Evolutionary conservation across 495 filamentous ascomycete species (phyloP).

Genomic region (Penicillium canescens): DNA sequence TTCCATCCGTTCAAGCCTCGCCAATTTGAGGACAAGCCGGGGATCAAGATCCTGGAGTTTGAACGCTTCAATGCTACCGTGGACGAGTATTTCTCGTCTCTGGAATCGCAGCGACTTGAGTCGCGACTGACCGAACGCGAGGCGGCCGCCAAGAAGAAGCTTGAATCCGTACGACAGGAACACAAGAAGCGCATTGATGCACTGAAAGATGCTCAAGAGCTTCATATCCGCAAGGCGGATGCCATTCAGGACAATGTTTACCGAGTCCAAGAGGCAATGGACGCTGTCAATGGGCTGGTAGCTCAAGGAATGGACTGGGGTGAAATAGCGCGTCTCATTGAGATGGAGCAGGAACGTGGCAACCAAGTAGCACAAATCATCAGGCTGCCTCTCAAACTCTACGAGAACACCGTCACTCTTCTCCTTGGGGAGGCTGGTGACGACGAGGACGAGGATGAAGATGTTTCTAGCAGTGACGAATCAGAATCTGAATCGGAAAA

Average conservation of each 20-base stretch:
- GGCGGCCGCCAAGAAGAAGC: slow-evolving; percentile 73
- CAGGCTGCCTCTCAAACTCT: slow-evolving; percentile 81
- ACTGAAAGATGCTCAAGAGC: slow-evolving; percentile 71
- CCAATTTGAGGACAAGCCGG: slow-evolving; percentile 72
- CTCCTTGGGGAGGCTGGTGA: slow-evolving; percentile 69
- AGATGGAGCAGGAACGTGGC: slow-evolving; percentile 74
- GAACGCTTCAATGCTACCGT: slow-evolving; percentile 89
- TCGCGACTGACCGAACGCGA: slow-evolving; percentile 80
- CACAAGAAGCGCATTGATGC: slow-evolving; percentile 82
- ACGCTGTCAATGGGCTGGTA: slow-evolving; percentile 84
- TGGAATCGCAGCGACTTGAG: slow-evolving; percentile 91
- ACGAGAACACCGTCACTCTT: slow-evolving; percentile 85
- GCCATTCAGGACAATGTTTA: slow-evolving; percentile 88
- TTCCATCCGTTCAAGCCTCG: slow-evolving; percentile 90
- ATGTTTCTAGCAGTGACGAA: slow-evolving; percentile 57
- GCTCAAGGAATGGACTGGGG: slow-evolving; percentile 97
- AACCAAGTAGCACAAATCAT: slow-evolving; percentile 90
- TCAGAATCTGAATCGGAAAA: slow-evolving; percentile 63
- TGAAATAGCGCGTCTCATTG: slow-evolving; percentile 82
- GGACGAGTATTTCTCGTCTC: slow-evolving; percentile 94
- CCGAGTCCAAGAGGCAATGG: slow-evolving; percentile 86
- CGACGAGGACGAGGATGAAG: slow-evolving; percentile 56
- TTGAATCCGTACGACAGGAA: slow-evolving; percentile 77
- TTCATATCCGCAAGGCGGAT: slow-evolving; percentile 85
- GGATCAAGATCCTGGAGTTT: slow-evolving; percentile 67